Conservation (phyloP, 2,329 filamentous ascomycete genomes). For the Dothistroma pini region DNA sequence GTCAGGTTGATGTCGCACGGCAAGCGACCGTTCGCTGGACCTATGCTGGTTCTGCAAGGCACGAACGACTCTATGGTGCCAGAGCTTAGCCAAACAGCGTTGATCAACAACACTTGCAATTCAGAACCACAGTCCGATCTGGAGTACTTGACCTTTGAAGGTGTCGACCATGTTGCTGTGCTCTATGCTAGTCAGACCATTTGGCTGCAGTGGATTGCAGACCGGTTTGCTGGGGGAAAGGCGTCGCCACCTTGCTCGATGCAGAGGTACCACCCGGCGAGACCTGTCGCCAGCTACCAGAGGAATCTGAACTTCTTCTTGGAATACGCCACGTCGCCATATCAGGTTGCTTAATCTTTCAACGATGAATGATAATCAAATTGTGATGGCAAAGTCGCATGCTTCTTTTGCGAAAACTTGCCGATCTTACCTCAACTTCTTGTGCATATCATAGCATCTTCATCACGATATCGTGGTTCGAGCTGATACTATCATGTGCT, state of each 20-base stretch:
- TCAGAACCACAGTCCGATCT: background rate
- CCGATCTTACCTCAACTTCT: background rate
- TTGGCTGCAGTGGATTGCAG: conserved; percentile 34
- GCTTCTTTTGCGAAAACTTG: background rate
- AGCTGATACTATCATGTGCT: background rate
- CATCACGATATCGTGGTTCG: background rate
- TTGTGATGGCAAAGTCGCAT: background rate
- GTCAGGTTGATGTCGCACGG: conserved; percentile 27
- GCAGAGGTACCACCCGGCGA: conserved; percentile 11
- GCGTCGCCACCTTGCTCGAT: conserved; percentile 13
- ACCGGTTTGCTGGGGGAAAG: conserved; percentile 24
- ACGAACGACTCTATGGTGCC: background rate
- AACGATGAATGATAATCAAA: background rate
- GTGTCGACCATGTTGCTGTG: conserved; percentile 29
- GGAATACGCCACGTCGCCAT: conserved; percentile 4
- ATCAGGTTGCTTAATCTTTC: conserved; percentile 6
- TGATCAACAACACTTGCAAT: background rate
- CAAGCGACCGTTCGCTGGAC: background rate
- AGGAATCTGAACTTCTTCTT: conserved; percentile 5
- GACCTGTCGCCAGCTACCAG: conserved; percentile 13
- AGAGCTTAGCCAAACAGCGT: background rate
- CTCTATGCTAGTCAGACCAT: conserved; percentile 29
- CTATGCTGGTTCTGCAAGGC: conserved; percentile 3
- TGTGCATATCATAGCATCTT: background rate
- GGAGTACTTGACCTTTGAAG: conserved; percentile 18